Conservation (phyloP, 192 early-diverging fungal species). For the Coemansia umbellata region DNA sequence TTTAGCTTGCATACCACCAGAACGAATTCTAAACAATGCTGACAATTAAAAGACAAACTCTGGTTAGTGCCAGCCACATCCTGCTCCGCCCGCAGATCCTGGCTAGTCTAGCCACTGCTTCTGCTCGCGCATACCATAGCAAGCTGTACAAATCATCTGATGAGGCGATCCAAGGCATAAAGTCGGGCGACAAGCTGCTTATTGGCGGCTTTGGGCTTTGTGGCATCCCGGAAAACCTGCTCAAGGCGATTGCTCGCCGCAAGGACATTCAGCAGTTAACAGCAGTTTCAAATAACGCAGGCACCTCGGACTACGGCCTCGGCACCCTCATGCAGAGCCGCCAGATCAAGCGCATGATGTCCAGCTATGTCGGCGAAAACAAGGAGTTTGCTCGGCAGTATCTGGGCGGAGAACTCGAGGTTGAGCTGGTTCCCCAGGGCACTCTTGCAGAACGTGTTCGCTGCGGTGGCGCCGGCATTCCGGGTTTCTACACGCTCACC, state of each 20-base stretch:
- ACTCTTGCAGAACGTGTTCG: conserved; percentile 74
- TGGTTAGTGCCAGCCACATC: conserved; percentile 23
- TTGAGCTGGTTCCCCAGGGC: conserved; percentile 73
- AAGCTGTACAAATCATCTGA: conserved; percentile 58
- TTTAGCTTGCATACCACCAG: neutral
- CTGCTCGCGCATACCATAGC: conserved; percentile 38
- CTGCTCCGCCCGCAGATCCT: conserved; percentile 25
- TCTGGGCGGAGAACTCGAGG: conserved; percentile 74
- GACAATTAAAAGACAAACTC: conserved; percentile 31
- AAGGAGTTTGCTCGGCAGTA: conserved; percentile 79
- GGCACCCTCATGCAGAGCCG: conserved; percentile 61
- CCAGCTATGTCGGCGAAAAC: conserved; percentile 76
- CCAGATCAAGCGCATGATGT: conserved; percentile 80
- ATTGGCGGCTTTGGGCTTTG: conserved; percentile 74
- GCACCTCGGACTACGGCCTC: conserved; percentile 67
- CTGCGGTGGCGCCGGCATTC: conserved; percentile 73
- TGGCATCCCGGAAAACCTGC: conserved; percentile 77
- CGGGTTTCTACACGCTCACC: conserved; percentile 68
- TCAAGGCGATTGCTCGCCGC: conserved; percentile 60
- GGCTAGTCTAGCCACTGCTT: conserved; percentile 7
- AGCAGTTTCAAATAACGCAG: conserved; percentile 76
- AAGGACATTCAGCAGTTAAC: conserved; percentile 62
- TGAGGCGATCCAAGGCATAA: conserved; percentile 60
- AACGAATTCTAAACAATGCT: conserved; percentile 23
- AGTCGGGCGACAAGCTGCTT: conserved; percentile 57